A percentile compares a stretch with the other conserved stretches of the same genome.
Evolutionary conservation across 1,139 yeast species (phyloP).

Genomic region (Kodamaea alishanica): DNA sequence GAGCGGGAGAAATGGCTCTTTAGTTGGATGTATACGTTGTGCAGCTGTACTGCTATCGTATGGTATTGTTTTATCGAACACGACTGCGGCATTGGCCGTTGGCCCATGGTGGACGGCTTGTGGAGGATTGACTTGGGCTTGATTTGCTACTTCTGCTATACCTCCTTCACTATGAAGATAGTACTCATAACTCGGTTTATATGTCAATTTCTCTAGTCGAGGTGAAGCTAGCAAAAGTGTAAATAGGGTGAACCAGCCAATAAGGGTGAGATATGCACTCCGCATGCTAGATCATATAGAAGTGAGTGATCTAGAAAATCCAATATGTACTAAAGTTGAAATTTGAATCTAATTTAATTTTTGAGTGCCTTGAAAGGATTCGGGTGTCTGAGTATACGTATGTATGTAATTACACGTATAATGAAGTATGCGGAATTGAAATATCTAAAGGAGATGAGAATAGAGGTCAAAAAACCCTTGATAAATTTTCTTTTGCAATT

Average conservation of each 20-base stretch:
- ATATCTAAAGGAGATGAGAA: too few relatives aligned
- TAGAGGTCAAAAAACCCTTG: not conserved
- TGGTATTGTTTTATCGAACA: not conserved
- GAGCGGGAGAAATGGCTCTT: conserved; percentile 27
- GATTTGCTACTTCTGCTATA: not conserved
- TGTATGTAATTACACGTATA: too few relatives aligned
- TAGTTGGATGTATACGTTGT: conserved; percentile 6
- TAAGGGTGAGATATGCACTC: conserved; percentile 6
- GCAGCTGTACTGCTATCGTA: not conserved
- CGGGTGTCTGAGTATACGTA: too few relatives aligned
- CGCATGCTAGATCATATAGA: conserved; percentile 5
- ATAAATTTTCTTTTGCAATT: not conserved
- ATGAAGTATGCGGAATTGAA: too few relatives aligned
- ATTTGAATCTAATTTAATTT: too few relatives aligned
- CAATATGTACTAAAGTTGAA: too few relatives aligned
- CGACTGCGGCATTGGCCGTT: conserved; percentile 3
- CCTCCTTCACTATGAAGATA: not conserved
- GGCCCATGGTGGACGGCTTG: conserved; percentile 7
- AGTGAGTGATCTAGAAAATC: too few relatives aligned
- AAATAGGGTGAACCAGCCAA: conserved; percentile 7
- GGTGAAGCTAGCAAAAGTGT: conserved; percentile 17
- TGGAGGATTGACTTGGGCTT: conserved; percentile 4
- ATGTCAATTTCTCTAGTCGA: conserved; percentile 25
- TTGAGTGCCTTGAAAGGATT: too few relatives aligned
- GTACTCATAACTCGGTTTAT: conserved; percentile 2